Evolutionary conservation across 2,329 filamentous ascomycete genomes (phyloP).

Genomic region (Colletotrichum sp.): DNA sequence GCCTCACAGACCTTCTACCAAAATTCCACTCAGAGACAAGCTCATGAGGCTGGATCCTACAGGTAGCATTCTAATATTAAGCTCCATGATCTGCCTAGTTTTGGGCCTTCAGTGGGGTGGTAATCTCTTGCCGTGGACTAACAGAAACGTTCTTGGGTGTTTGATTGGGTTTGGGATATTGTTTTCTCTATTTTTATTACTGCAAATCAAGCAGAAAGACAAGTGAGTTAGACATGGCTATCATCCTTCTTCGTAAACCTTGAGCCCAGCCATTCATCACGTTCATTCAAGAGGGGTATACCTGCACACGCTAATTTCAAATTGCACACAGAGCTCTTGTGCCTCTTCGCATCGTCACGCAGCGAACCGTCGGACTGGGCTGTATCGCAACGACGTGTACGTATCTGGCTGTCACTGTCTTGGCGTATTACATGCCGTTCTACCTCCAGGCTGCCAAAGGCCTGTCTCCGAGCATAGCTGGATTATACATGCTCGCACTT

Average conservation of each 20-base stretch:
- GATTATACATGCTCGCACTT: not conserved
- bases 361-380: not conserved
- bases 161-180: not conserved
- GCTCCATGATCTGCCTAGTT: not conserved
- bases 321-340: not conserved
- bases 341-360: not conserved
- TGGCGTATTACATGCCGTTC: not conserved
- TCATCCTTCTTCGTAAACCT: not conserved
- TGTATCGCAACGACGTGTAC: not conserved
- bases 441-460: not conserved
- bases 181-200: not conserved
- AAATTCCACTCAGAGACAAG: not conserved
- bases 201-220: not conserved
- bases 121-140: not conserved
- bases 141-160: not conserved
- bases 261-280: not conserved
- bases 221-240: not conserved
- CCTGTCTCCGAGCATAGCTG: not conserved
- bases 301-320: not conserved
- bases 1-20: not conserved
- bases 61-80: not conserved
- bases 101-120: not conserved
- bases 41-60: not conserved
- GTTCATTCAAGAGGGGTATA: not conserved
- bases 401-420: not conserved